Base-by-base conservation (phyloP, 139 green algal species). In the Micractinium conductrix region DNA sequence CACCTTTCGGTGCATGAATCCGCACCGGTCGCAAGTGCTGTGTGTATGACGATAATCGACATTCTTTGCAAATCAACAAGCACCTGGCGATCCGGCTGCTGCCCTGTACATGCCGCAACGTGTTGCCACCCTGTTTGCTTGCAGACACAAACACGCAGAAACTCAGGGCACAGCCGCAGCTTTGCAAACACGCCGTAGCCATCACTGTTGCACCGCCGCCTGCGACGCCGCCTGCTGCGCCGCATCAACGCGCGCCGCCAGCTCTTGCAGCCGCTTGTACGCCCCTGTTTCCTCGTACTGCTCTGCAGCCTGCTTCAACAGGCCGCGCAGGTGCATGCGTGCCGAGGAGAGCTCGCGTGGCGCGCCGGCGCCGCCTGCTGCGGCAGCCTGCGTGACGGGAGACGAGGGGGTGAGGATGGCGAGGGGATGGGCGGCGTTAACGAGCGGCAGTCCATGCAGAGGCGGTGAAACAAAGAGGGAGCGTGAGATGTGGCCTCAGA, bases 311-410 rank as follows among this genome's bases (percentile, higher is more conserved):
- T 94, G 90, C 76, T 95, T 92, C 33, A 96, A 50, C 43, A 96
- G 58, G 2, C 90, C 89, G 1, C 91, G 76, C 44, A 97, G 84
- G 43, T 96, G 94, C 93, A 97, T 91, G 26, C 94, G 89, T 1
- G 91, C 92, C 10, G 92, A 89, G 17, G 90, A 83, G 43, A 96
- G 85, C 44, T 96, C 92, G 0, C 88, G 88, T 17, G 72, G 42
- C 16, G 55, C 81, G 7, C 43, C 89, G 63, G 70, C 7, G 68
- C 62, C 43, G 40, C 62, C 78, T 17, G 62, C 78, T 16, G 43
- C 78, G 16, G 78, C 78, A 4, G 78, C 78, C 78, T 83, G 78
- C 78, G 35, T 2, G 30, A 10, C n/a, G 30, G 4, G 22, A 35
- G 19, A 17, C 2, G 9, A 50, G 4, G 38, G n/a, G n/a, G 33